Conservation (phyloP, 2,329 filamentous ascomycete genomes). For the Trichothecium sympodiale region DNA sequence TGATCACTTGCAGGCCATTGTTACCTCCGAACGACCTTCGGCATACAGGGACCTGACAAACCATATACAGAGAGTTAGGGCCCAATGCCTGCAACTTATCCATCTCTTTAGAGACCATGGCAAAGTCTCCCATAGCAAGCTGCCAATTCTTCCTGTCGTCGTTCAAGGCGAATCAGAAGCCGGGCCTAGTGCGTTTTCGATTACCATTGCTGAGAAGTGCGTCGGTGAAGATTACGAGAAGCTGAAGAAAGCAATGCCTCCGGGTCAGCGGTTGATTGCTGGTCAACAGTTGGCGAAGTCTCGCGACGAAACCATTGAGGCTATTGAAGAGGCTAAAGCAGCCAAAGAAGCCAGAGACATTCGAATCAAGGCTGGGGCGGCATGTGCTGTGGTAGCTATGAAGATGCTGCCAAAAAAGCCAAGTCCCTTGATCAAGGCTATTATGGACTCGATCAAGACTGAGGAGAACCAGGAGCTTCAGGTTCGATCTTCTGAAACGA, state of each 20-base stretch:
- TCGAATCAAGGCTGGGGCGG: constrained; percentile 75
- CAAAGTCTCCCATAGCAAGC: constrained; percentile 61
- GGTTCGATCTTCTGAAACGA: constrained; percentile 71
- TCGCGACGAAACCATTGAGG: constrained; percentile 54
- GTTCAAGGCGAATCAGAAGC: constrained; percentile 90
- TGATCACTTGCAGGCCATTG: constrained; percentile 57
- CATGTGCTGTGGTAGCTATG: constrained; percentile 82
- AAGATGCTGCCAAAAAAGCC: constrained; percentile 85
- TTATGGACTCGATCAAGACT: constrained; percentile 96
- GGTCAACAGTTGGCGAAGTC: constrained; percentile 70
- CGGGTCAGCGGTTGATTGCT: constrained; percentile 77
- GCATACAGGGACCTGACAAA: constrained; percentile 87
- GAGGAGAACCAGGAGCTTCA: constrained; percentile 89
- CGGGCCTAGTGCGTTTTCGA: constrained; percentile 83
- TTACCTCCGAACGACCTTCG: constrained; percentile 69
- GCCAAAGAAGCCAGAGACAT: constrained; percentile 76
- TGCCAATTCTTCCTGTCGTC: constrained; percentile 77
- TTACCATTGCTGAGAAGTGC: constrained; percentile 79
- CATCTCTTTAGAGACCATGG: constrained; percentile 88
- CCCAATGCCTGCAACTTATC: constrained; percentile 82
- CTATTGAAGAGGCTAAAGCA: constrained; percentile 68
- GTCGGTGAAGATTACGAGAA: constrained; percentile 76
- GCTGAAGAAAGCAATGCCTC: constrained; percentile 78
- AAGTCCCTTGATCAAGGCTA: constrained; percentile 80
- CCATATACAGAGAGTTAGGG: constrained; percentile 78